phyloP scores from a whole-genome alignment of 139 green algal species.

The Picochlorum costavermella region DNA sequence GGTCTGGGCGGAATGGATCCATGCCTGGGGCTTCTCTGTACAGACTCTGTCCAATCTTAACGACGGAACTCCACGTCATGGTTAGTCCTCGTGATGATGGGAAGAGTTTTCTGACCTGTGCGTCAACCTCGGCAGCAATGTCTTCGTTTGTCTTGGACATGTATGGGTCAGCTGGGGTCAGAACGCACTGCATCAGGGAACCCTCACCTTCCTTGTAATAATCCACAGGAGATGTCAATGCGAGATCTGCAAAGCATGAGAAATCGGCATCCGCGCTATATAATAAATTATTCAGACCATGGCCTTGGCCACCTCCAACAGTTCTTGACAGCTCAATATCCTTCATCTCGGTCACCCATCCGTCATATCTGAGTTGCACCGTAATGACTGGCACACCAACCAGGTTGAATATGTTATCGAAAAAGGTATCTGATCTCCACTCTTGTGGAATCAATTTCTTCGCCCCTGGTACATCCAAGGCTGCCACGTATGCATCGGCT shows the following conservation, averaged over 20 bases:
- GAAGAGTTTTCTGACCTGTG: conserved; percentile 81
- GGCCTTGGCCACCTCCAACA: conserved; percentile 17
- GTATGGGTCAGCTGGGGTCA: conserved; percentile 86
- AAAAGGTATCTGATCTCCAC: conserved; percentile 63
- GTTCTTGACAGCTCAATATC: conserved; percentile 32
- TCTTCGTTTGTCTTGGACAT: conserved; percentile 86
- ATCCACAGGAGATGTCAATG: conserved; percentile 78
- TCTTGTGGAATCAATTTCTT: conserved; percentile 73
- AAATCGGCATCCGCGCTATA: conserved; percentile 89
- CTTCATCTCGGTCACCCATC: conserved; percentile 92
- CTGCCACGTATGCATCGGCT: conserved; percentile 88
- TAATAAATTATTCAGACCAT: conserved; percentile 88
- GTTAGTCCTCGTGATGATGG: conserved; percentile 64
- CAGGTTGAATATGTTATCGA: conserved; percentile 89
- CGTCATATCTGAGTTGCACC: conserved; percentile 92
- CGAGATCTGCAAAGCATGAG: conserved; percentile 94
- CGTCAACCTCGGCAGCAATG: conserved; percentile 75
- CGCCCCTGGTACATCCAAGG: conserved; percentile 87
- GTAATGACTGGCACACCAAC: conserved; percentile 93
- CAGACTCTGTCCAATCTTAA: conserved; percentile 91
- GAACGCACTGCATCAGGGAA: conserved; percentile 88
- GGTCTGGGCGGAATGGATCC: conserved; percentile 79
- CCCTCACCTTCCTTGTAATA: conserved; percentile 88
- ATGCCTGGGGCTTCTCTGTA: conserved; percentile 84
- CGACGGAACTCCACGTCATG: conserved; percentile 73